Evolutionary conservation across 2,329 filamentous ascomycete species (phyloP), one percentile per base, ranked within the genome.

Genomic region (Aspergillus arachidicola): DNA sequence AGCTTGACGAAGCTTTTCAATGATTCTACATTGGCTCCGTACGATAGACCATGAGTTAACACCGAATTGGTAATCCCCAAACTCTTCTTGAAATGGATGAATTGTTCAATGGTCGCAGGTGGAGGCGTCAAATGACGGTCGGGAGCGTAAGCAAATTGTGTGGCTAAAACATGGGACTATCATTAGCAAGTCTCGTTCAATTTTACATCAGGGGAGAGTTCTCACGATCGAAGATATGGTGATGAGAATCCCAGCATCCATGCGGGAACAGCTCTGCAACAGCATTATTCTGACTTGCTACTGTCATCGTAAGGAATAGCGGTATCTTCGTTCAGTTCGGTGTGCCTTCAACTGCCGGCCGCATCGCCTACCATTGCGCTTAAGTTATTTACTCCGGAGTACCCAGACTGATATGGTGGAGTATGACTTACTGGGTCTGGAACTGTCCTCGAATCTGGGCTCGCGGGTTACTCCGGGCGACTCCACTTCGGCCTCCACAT

Each of bases 31-130:
- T 79, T 76, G 32, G 75, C 69, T 6, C 77, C 77, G 21, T 79
- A 79, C 0, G 77, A 79, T 0, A 79, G 59, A 1, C 76, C 77
- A 60, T 79, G 77, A 0, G 75, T 74, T 0, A 79, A 66, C 6
- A 78, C 75, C 0, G 76, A 79, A 46, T 77, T 69, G 1, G 74
- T 77, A 26, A 79, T 72, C 0, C 73, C 73, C 2, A 71, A 26
- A 2, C 61, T 61, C 6, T 61, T 56, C 45, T 72, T 72, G 63
- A 74, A 75, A 5, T 64, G 62, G 19, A 67, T 61, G 56, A 68
- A 75, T 54, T 73, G 63, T 11, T 64, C 56, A 30, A 74, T 68
- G 21, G 70, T 69, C 12, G 73, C 73, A 0, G 72, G 65, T 3
- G 72, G 71, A 11, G 72, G 73, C 11, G 73, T 75, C 9, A 75